A percentile compares a stretch with the other conserved stretches of the same genome.
Conservation (phyloP, 805 yeast genomes). For the Yarrowia bubula region DNA sequence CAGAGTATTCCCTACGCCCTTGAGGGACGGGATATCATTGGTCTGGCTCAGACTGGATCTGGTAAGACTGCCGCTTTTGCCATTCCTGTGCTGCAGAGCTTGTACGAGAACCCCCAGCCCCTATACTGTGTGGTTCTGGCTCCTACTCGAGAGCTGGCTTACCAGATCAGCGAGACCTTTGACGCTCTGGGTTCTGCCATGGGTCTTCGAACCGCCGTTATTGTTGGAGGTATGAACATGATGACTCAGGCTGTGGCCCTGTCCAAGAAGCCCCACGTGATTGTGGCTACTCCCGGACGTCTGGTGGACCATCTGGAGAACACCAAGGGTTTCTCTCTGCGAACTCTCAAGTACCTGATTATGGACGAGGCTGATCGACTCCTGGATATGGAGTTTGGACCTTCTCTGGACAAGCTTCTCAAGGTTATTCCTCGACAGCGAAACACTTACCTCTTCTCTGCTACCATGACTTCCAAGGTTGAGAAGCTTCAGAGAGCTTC, state of each 20-base stretch:
- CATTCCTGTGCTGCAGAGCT: conserved; percentile 83
- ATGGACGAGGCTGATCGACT: conserved; percentile 98
- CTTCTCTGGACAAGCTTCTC: conserved; percentile 82
- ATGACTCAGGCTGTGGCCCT: conserved; percentile 95
- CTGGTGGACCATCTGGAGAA: conserved; percentile 90
- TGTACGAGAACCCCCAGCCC: conserved; percentile 86
- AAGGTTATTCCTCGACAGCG: conserved; percentile 77
- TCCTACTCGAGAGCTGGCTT: conserved; percentile 60
- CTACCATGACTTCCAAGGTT: conserved; percentile 95
- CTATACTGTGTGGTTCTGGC: conserved; percentile 85
- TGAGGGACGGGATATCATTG: conserved; percentile 88
- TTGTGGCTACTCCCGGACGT: conserved; percentile 46
- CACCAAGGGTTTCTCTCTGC: conserved; percentile 83
- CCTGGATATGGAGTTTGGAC: conserved; percentile 94
- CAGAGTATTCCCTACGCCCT: conserved; percentile 89
- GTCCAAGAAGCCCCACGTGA: conserved; percentile 87
- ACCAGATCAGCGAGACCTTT: conserved; percentile 82
- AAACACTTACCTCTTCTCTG: conserved; percentile 83
- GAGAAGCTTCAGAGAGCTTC: conserved; percentile 95
- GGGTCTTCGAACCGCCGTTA: conserved; percentile 87
- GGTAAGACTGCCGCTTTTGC: conserved; percentile 99
- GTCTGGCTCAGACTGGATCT: conserved; percentile 96
- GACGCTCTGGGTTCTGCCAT: conserved; percentile 87
- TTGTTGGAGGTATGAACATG: conserved; percentile 98
- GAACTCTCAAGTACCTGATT: conserved; percentile 75